These are phyloP conservation scores for Apiotrichum porosum DNA, from an alignment of 1,284 basidiomycete genomes.

Conservation along the genomic window DNA sequence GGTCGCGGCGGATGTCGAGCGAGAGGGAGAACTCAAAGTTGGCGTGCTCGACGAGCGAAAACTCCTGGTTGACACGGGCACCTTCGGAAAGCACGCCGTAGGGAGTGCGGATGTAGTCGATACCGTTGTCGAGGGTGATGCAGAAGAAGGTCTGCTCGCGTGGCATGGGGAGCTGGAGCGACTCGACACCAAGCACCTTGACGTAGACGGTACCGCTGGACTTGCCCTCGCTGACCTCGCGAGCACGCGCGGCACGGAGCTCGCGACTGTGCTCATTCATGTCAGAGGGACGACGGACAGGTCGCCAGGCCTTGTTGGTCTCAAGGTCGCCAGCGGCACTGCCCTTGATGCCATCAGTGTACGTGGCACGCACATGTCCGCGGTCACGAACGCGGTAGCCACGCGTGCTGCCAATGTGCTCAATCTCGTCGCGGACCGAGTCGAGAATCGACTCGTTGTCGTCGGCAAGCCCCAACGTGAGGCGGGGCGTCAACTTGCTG, in stretches of 20 bases:
- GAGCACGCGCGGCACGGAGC: slow-evolving; percentile 70
- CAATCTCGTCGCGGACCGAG: slow-evolving; percentile 42
- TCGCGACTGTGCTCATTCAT: slow-evolving; percentile 93
- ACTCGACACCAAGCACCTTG: slow-evolving; percentile 75
- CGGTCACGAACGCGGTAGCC: slow-evolving; percentile 62
- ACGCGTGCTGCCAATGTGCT: slow-evolving; percentile 43
- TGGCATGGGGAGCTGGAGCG: slow-evolving; percentile 69
- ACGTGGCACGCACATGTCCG: slow-evolving; percentile 70
- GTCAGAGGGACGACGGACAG: slow-evolving; percentile 81
- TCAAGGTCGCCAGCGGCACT: slow-evolving; percentile 69
- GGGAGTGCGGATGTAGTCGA: slow-evolving; percentile 92
- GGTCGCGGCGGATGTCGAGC: slow-evolving; percentile 73
- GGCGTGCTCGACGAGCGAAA: slow-evolving; percentile 66
- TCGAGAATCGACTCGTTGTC: slow-evolving; percentile 39
- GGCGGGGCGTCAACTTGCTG: slow-evolving; percentile 21
- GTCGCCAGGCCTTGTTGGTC: slow-evolving; percentile 77
- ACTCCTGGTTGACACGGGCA: slow-evolving; percentile 80
- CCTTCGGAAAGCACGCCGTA: slow-evolving; percentile 62
- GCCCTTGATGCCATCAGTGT: slow-evolving; percentile 61
- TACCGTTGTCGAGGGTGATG: slow-evolving; percentile 93
- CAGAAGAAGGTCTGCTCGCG: slow-evolving; percentile 66
- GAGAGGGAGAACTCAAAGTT: slow-evolving; percentile 87
- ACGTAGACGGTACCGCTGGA: slow-evolving; percentile 90
- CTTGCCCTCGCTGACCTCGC: slow-evolving; percentile 66
- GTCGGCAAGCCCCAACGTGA: slow-evolving; percentile 39